Base-by-base conservation (phyloP, 371 early-diverging fungal genomes). In the Apophysomyces elegans region DNA sequence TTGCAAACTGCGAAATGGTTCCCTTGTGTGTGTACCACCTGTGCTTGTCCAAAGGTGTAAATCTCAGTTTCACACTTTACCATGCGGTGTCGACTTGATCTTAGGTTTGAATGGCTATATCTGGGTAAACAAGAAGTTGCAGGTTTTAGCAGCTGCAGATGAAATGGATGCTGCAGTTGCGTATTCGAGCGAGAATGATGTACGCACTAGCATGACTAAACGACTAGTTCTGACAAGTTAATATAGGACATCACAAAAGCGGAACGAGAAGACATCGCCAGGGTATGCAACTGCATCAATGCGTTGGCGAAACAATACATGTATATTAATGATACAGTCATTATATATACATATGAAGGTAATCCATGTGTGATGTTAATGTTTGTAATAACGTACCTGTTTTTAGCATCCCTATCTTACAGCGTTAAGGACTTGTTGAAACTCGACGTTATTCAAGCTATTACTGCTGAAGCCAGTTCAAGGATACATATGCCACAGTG, bases 81-180 rank as follows among this genome's bases (percentile, higher is more conserved):
- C 95, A 4, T 93, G 91, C 63, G 96, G 95, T 46, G 90, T 99
- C 11, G 92, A 96, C 70, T 81, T 98, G 13, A 93, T 98, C 56
- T 79, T 98, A 57, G 99, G 99, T 7, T 73, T 97, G 36, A 99
- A 99, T 71, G 99, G 99, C 0, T 97, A 95, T 70, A 92, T 98
- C 59, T 98, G 96, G 94, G 91, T 98, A 35, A 86, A 91, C 79
- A 95, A 95, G 73, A 92, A 92, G 16, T 74, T 88, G 62, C 67
- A 79, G 59, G 84, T 83, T 35, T 73, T 76, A 41, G 76, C 86
- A 35, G 67, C 64, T 0, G 79, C 46, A n/a, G 81, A 87, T 58
- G 90, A 90, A 26, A 81, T 80, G 7, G 89, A 91, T 64, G 81
- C 88, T 11, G 90, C 93, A 61, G 86, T 83, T 12, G 81, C 93